These are phyloP conservation scores for Trichoderma sp. DNA, from an alignment of 2,329 filamentous ascomycete genomes.

Conservation along the genomic window DNA sequence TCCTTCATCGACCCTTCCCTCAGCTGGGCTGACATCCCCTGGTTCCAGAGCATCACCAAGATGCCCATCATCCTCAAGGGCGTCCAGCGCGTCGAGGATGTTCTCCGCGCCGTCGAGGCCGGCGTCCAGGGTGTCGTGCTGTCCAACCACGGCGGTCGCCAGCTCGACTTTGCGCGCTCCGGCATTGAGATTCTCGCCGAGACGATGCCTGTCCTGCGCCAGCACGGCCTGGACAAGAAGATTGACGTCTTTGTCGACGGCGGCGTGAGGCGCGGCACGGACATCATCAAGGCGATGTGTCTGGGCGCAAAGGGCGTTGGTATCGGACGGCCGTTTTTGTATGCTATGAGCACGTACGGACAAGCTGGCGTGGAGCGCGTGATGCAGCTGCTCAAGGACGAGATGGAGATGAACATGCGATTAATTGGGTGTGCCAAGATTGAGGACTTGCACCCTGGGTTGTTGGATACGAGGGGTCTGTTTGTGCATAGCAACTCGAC, in stretches of 20 bases:
- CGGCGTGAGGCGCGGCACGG: constrained; percentile 82
- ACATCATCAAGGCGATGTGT: constrained; percentile 93
- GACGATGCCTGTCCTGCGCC: constrained; percentile 81
- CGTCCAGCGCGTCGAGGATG: constrained; percentile 93
- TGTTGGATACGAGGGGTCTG: constrained; percentile 76
- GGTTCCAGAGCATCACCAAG: constrained; percentile 84
- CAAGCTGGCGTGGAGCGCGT: constrained; percentile 82
- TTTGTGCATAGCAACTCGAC: constrained; percentile 49
- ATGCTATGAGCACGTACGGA: constrained; percentile 93
- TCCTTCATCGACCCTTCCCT: constrained; percentile 95
- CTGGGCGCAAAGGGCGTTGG: constrained; percentile 89
- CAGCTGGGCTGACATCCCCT: constrained; percentile 89
- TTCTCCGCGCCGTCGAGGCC: constrained; percentile 76
- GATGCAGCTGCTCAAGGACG: constrained; percentile 89
- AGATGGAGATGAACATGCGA: constrained; percentile 99
- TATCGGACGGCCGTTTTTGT: constrained; percentile 91
- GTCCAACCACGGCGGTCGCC: constrained; percentile 92
- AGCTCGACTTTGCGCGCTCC: constrained; percentile 87
- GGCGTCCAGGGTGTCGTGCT: constrained; percentile 88
- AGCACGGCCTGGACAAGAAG: constrained; percentile 67
- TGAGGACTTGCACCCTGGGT: constrained; percentile 72
- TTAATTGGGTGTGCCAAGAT: constrained; percentile 77
- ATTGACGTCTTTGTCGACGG: constrained; percentile 92
- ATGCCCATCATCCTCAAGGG: constrained; percentile 98
- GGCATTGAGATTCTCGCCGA: constrained; percentile 89